Evolutionary conservation across 768 basidiomycete genomes (phyloP), one percentile per base, ranked within the genome.

Genomic region (Xanthoconium stramineum): DNA sequence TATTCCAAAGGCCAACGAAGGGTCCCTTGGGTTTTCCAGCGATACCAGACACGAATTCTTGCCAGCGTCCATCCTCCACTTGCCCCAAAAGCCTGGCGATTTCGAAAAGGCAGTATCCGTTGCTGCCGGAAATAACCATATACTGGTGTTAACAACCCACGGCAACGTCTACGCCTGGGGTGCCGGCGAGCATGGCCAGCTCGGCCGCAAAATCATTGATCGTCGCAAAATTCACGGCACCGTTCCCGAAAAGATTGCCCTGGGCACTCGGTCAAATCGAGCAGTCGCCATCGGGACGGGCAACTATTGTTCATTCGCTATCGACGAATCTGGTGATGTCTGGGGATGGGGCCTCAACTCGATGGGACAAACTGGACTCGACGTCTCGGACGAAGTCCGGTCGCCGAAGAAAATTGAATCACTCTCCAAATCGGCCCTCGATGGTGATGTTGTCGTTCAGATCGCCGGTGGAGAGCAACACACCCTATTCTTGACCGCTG

Each of bases 311-410:
- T 95, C 93, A 0, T 98, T 97, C 65, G 95, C 94, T 3, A 84
- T 98, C 54, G 88, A 94, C 68, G 82, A 88, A 50, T 74, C 78
- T 7, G 94, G 93, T 30, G 83, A 80, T 47, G 89, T 96, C 10
- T 98, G 88, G 86, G 93, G 84, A 13, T 98, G 96, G 96, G 96
- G 96, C n/a, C 77, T 94, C 56, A 97, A 98, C 71, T 91, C 77
- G 72, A 89, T 81, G 86, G 94, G 88, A 30, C 90, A 92, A 71
- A 84, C 83, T 1, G 90, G 89, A 33, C 85, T 88, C 0, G 78
- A 75, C 9, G 67, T 71, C 58, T 63, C 65, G 76, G 75, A 69
- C 46, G 76, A 86, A 52, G 80, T 91, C 14, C 80, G 81, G 55
- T 72, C 81, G 1, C 91, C 91, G 1, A 80, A 76, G 61, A 83